Evolutionary conservation across 2,329 filamentous ascomycete species (phyloP).

Genomic region (Pezicula carpinea): DNA sequence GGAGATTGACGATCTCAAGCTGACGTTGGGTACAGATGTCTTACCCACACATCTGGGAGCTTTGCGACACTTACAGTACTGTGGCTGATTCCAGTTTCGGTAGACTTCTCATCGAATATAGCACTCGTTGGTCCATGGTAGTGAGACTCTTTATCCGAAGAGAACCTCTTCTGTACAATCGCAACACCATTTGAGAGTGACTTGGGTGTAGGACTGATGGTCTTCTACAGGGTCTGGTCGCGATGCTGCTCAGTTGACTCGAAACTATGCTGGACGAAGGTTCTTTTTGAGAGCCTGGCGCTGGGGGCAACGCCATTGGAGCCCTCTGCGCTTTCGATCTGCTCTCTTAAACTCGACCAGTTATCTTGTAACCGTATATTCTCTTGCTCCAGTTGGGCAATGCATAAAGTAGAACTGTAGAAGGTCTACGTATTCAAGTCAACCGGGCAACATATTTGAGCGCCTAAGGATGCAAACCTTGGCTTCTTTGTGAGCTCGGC

Average conservation of each 20-base stretch:
- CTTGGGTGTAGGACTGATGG: background rate
- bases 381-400: slow-evolving; percentile 6
- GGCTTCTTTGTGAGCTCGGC: slow-evolving; percentile 2
- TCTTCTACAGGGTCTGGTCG: background rate
- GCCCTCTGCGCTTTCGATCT: background rate
- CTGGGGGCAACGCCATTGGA: background rate
- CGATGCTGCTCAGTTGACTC: background rate
- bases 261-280: background rate
- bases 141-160: background rate
- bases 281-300: background rate
- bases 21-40: slow-evolving; percentile 42
- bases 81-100: background rate
- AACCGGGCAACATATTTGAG: background rate
- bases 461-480: slow-evolving; percentile 1
- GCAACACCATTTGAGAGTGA: background rate
- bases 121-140: slow-evolving; percentile 12
- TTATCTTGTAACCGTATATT: slow-evolving; percentile 3
- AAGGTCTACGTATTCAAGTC: slow-evolving; percentile 4
- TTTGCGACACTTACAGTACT: background rate
- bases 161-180: background rate
- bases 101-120: slow-evolving; percentile 6
- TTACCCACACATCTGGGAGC: slow-evolving; percentile 9
- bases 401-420: slow-evolving; percentile 4
- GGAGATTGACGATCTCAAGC: slow-evolving; percentile 43
- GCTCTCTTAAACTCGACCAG: background rate